Evolutionary conservation across 2,329 filamentous ascomycete species (phyloP), one percentile per base, ranked within the genome.

Genomic region (Biscogniauxia mediterranea): DNA sequence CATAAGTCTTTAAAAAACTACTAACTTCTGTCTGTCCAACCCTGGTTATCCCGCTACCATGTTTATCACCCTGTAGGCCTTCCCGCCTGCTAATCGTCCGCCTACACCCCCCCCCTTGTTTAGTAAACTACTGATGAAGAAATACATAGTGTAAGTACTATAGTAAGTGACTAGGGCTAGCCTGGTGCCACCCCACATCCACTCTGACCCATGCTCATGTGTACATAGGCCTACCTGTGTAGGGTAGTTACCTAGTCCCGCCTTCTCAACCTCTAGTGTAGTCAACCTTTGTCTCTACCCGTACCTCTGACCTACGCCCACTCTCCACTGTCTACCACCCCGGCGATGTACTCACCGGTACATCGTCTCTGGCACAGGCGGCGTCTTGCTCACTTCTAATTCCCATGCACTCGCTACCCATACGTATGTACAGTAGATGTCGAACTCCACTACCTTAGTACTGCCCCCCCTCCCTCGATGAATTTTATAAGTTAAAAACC

Each of bases 401-500:
- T 59, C 57, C 59, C 67, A 69, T 62, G 42, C 61, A 62, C 55
- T 23, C 23, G 23, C 5, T 54, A 61, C 58, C 64, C 67, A 61
- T 69, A 67, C 62, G 62, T 32, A 32, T 23, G 23, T 66, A n/a
- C n/a, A n/a, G n/a, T n/a, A 66, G 64, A 61, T 64, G 65, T 55
- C 59, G 64, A 61, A 61, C 61, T 62, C 57, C 61, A 63, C 38
- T 46, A 67, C 65, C 54, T 58, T 55, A 60, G 64, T 66, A 62
- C 64, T 62, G 64, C 52, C 64, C 63, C 61, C 38, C 38, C 13
- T 64, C 59, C 58, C 61, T 58, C 66, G 61, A 66, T 62, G 58
- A 65, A 65, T 64, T 64, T 71, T 70, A 70, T 70, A 71, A 71
- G 67, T 63, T 64, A 65, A 61, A 58, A 65, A 59, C 68, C 66